Percentiles rank a stretch among this genome's conserved stretches.
phyloP scores from a whole-genome alignment of 176 grass and related monocot species.

The Oryza nivara region DNA sequence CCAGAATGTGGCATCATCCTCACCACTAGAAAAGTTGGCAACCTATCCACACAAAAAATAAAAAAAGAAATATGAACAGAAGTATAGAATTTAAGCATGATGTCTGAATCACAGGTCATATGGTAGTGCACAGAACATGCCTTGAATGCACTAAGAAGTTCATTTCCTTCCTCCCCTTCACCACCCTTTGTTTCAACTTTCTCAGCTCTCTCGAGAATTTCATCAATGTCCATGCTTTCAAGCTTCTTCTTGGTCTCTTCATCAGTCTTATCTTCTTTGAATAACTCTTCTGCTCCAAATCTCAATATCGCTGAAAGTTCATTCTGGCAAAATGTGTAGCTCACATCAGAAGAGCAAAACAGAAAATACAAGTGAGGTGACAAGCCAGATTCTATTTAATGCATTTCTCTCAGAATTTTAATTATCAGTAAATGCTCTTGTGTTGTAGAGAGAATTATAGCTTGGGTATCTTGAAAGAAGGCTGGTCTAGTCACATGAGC shows the following conservation, averaged over 20 bases:
- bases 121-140: constrained; percentile 49
- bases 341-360: constrained; percentile 24
- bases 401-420: background rate
- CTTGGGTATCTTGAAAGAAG: background rate
- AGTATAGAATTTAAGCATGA: constrained; percentile 15
- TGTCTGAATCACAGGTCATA: constrained; percentile 31
- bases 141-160: constrained; percentile 98
- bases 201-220: constrained; percentile 99
- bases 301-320: constrained; percentile 99
- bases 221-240: constrained; percentile 99
- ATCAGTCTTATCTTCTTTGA: constrained; percentile 97
- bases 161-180: constrained; percentile 88
- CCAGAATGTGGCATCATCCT: constrained; percentile 97
- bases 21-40: constrained; percentile 94
- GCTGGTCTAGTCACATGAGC: background rate
- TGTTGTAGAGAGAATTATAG: background rate
- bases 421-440: background rate
- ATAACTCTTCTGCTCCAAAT: constrained; percentile 96
- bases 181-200: constrained; percentile 88
- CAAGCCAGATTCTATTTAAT: constrained; percentile 2
- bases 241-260: constrained; percentile 91
- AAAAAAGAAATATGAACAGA: constrained; percentile 25
- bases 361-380: constrained; percentile 16
- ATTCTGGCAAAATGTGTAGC: constrained; percentile 65
- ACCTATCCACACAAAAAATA: constrained; percentile 47